Evolutionary conservation across 2,329 filamentous ascomycete genomes (phyloP).

Genomic region (Pseudocercospora crystallina): DNA sequence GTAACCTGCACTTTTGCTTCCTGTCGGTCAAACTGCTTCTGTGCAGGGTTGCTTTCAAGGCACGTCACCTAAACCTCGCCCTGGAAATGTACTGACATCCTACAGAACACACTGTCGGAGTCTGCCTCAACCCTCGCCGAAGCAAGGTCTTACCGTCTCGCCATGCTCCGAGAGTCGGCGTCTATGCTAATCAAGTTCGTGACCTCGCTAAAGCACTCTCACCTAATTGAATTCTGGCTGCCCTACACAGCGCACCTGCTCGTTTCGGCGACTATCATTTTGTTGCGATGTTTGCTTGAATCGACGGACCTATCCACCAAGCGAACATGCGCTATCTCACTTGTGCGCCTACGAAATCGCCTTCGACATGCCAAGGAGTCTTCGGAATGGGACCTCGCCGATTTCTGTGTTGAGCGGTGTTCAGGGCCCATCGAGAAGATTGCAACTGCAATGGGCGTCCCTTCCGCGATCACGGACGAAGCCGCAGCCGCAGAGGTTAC

Average conservation of each 20-base stretch:
- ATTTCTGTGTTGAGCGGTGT: slow-evolving; percentile 52
- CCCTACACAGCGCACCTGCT: slow-evolving; percentile 54
- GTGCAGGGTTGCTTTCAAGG: slow-evolving; percentile 35
- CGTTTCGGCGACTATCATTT: slow-evolving; percentile 54
- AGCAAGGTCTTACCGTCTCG: slow-evolving; percentile 33
- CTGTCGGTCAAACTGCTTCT: slow-evolving; percentile 41
- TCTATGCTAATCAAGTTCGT: slow-evolving; percentile 53
- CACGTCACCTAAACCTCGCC: background rate
- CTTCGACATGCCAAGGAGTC: slow-evolving; percentile 7
- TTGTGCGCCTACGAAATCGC: slow-evolving; percentile 8
- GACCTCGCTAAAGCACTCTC: slow-evolving; percentile 45
- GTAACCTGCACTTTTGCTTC: slow-evolving; percentile 43
- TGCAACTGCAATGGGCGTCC: slow-evolving; percentile 21
- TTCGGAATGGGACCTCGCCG: slow-evolving; percentile 52
- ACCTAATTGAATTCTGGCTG: slow-evolving; percentile 56
- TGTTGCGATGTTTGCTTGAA: slow-evolving; percentile 54
- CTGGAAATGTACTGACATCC: background rate
- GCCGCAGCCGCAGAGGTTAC: background rate
- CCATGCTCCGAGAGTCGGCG: slow-evolving; percentile 51
- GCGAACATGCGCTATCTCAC: slow-evolving; percentile 45
- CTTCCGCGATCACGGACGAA: too few species aligned
- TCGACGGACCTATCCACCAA: slow-evolving; percentile 49
- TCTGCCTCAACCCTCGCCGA: slow-evolving; percentile 26
- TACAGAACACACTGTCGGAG: slow-evolving; percentile 20
- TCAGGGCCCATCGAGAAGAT: slow-evolving; percentile 39